Base-by-base conservation (phyloP, 1,139 yeast genomes). In the Pneumocystis wakefieldiae region DNA sequence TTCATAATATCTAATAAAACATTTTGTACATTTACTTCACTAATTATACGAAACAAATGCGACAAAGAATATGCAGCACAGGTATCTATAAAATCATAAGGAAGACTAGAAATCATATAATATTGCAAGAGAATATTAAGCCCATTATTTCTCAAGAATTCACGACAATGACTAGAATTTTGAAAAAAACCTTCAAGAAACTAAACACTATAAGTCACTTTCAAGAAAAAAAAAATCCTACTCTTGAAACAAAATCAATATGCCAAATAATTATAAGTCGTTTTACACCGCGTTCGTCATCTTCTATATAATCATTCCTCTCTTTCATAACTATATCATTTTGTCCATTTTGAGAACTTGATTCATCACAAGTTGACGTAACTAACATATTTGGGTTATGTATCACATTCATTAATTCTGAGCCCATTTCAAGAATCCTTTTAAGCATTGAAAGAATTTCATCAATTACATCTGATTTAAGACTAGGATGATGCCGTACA, bases 401-500 rank as follows among this genome's bases (percentile, higher is more conserved):
- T 58, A 39, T 24, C 17, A 14, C 14, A 29, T 12, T 38, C 60
- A 14, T 28, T 12, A 58, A 38, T 29, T 58, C 60, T 5, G 39
- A 24, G 64, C 82, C 79, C 10, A 72, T 67, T 0, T 65, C 67
- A 0, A 86, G 83, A 6, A 85, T 72, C 15, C 75, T 75, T 35
- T 77, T 73, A 0, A 87, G 76, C 37, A 86, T 69, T 1, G 72
- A 70, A 12, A 79, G 75, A 41, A 85, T 76, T 63, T 83, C 82
- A 5, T 76, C 73, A 62, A 83, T 74, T 48, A 91, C 82, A 0
- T 75, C 71, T 0, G 86, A 84, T 63, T 87, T 83, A 65, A 90
- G 77, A 1, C 80, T 81, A 1, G 95, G 85, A 70, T 88, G 88
- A 71, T 91, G 97, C 69, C 96, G 80, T 7, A 89, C 85, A 62